These are phyloP conservation scores for Elongisporangium undulatum DNA, from an alignment of 352 stramenopile species.

Conservation along the genomic window DNA sequence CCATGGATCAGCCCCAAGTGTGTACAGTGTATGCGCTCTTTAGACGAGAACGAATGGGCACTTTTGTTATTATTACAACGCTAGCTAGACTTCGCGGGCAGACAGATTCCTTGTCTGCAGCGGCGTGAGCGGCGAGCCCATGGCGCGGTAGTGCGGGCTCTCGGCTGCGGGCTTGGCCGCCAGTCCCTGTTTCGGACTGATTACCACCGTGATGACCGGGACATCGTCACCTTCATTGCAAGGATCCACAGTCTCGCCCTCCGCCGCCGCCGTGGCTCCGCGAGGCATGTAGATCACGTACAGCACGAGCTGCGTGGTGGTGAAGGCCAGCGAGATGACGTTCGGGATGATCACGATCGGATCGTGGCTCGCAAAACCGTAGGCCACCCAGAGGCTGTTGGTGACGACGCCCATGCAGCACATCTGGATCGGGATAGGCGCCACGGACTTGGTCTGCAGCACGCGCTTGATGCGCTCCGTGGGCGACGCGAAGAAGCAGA, in stretches of 20 bases:
- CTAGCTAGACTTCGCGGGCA: background rate
- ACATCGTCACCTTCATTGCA: background rate
- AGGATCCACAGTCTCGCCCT: background rate
- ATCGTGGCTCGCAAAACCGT: constrained; percentile 37
- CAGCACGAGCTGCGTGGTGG: constrained; percentile 14
- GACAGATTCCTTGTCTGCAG: background rate
- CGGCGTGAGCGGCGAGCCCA: background rate
- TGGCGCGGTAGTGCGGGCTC: background rate
- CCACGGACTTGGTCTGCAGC: constrained; percentile 4
- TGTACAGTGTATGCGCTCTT: no score
- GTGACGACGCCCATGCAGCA: constrained; percentile 7
- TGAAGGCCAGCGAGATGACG: constrained; percentile 13
- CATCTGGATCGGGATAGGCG: background rate
- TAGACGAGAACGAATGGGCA: no score
- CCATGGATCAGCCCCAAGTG: no score
- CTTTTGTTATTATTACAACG: background rate
- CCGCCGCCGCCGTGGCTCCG: background rate
- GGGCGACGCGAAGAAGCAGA: constrained; percentile 8
- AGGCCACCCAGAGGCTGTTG: constrained; percentile 40
- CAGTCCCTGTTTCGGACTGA: background rate
- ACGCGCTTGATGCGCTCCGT: constrained; percentile 8
- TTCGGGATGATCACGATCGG: constrained; percentile 22
- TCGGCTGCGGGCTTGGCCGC: background rate
- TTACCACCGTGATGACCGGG: background rate
- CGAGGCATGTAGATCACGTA: constrained; percentile 13